These are phyloP conservation scores for Aphanoascus verrucosus DNA, from an alignment of 2,329 filamentous ascomycete species.

Conservation along the genomic window DNA sequence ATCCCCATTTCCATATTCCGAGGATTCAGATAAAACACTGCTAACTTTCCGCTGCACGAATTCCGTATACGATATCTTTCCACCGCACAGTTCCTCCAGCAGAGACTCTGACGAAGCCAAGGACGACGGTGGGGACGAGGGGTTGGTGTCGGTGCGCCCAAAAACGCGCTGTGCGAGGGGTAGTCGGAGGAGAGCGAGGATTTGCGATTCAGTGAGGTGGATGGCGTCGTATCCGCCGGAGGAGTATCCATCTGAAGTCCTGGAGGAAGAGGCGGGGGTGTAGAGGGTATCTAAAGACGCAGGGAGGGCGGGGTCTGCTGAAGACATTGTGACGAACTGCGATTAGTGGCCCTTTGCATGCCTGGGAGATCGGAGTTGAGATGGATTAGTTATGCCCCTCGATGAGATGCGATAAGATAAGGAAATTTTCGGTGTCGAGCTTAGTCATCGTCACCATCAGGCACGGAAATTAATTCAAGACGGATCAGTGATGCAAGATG, in stretches of 20 bases:
- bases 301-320: constrained; percentile 15
- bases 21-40: constrained; percentile 14
- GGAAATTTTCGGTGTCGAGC: background rate
- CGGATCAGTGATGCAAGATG: too few relatives aligned
- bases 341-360: background rate
- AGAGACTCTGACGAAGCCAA: too few relatives aligned
- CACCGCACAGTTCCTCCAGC: constrained; percentile 21
- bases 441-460: background rate
- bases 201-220: constrained; percentile 26
- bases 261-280: constrained; percentile 19
- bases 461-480: too few relatives aligned
- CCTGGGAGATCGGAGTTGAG: background rate
- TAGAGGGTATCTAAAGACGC: constrained; percentile 28
- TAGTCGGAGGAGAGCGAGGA: constrained; percentile 25
- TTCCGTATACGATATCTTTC: constrained; percentile 29
- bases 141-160: constrained; percentile 24
- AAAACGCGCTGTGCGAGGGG: constrained; percentile 32
- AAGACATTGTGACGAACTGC: constrained; percentile 1
- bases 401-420: background rate
- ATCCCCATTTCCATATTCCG: constrained; percentile 11
- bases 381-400: background rate
- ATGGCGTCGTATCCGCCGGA: constrained; percentile 30
- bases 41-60: constrained; percentile 29
- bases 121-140: too few relatives aligned
- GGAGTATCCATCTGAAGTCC: too few relatives aligned